A percentile compares a stretch with the other conserved stretches of the same genome.
Evolutionary conservation across 2,329 filamentous ascomycete species (phyloP).

Genomic region (Chaetothyriales sp.): DNA sequence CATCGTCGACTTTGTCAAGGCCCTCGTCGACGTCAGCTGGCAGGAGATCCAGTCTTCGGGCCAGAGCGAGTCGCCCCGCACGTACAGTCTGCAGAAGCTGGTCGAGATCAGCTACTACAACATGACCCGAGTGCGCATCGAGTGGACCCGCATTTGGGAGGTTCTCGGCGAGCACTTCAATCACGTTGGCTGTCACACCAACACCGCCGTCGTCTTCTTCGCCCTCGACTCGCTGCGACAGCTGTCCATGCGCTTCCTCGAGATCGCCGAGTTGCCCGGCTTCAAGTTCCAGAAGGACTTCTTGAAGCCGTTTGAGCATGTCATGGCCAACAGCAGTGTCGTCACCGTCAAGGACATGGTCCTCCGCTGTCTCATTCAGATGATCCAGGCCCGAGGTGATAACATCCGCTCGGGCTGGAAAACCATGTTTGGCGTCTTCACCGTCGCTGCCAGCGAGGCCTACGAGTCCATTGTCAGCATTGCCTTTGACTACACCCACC

Average conservation of each 20-base stretch:
- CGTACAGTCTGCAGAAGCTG: slow-evolving; percentile 93
- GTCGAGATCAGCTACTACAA: slow-evolving; percentile 99
- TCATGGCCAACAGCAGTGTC: slow-evolving; percentile 83
- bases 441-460: slow-evolving; percentile 80
- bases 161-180: slow-evolving; percentile 98
- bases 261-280: slow-evolving; percentile 90
- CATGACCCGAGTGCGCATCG: slow-evolving; percentile 95
- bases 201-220: slow-evolving; percentile 95
- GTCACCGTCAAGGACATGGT: slow-evolving; percentile 96
- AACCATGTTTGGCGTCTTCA: slow-evolving; percentile 99
- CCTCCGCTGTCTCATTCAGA: slow-evolving; percentile 87
- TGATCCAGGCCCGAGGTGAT: slow-evolving; percentile 93
- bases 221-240: slow-evolving; percentile 90
- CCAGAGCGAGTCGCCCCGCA: slow-evolving; percentile 86
- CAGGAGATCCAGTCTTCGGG: slow-evolving; percentile 97
- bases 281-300: slow-evolving; percentile 99
- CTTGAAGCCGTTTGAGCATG: slow-evolving; percentile 93
- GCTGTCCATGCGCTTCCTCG: slow-evolving; percentile 96
- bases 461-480: slow-evolving; percentile 94
- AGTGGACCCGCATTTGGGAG: slow-evolving; percentile 96
- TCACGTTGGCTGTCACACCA: slow-evolving; percentile 87
- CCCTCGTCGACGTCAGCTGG: slow-evolving; percentile 92
- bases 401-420: slow-evolving; percentile 97
- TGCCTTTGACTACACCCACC: slow-evolving; percentile 89
- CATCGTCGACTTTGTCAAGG: slow-evolving; percentile 87